Evolutionary conservation across 805 yeast species (phyloP).

Genomic region (Candida railenensis): DNA sequence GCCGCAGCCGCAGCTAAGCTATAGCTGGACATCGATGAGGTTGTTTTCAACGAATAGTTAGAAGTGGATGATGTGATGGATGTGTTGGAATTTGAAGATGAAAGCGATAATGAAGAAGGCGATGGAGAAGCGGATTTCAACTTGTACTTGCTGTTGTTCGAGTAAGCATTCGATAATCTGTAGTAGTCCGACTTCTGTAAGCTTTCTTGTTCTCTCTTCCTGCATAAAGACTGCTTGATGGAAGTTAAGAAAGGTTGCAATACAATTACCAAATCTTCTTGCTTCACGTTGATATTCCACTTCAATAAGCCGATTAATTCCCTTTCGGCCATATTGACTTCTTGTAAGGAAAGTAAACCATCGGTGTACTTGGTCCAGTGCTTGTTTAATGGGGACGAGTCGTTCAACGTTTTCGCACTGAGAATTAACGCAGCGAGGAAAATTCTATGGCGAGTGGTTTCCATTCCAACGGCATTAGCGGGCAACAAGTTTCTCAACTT

Average conservation of each 20-base stretch:
- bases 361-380: slow-evolving; percentile 95
- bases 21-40: slow-evolving; percentile 10
- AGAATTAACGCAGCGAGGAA: slow-evolving; percentile 85
- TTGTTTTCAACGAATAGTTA: slow-evolving; percentile 13
- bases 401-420: slow-evolving; percentile 91
- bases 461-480: slow-evolving; percentile 86
- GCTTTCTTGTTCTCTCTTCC: slow-evolving; percentile 24
- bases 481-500: slow-evolving; percentile 79
- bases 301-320: slow-evolving; percentile 79
- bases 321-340: slow-evolving; percentile 88
- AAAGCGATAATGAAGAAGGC: slow-evolving; percentile 8
- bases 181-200: slow-evolving; percentile 28
- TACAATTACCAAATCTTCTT: slow-evolving; percentile 66
- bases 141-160: slow-evolving; percentile 7
- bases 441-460: slow-evolving; percentile 88
- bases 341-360: slow-evolving; percentile 73
- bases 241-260: slow-evolving; percentile 75
- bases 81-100: slow-evolving; percentile 6
- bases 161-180: slow-evolving; percentile 24
- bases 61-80: slow-evolving; percentile 15
- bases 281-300: slow-evolving; percentile 78
- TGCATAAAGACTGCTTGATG: slow-evolving; percentile 54
- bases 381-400: slow-evolving; percentile 90
- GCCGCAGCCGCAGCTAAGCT: slow-evolving; percentile 8
- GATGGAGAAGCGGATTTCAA: slow-evolving; percentile 11